Percentiles rank a stretch among this genome's conserved stretches.
phyloP scores from a whole-genome alignment of 331 rosid genomes.

The Pyrus hybrid region DNA sequence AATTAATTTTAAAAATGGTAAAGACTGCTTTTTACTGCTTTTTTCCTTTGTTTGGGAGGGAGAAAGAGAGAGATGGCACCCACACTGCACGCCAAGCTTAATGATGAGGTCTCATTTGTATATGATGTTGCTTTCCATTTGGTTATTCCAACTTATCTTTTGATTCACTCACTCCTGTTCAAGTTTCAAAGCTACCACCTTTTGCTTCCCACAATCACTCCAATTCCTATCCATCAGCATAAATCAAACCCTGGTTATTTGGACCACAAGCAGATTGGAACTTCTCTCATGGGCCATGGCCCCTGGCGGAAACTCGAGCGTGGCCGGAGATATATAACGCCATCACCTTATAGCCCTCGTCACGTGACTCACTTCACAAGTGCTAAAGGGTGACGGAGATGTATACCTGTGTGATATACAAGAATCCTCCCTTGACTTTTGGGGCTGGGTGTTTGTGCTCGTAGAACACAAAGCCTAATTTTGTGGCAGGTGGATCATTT shows the following conservation, averaged over 20 bases:
- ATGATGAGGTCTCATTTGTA: slow-evolving; percentile 39
- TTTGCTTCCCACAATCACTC: slow-evolving; percentile 8
- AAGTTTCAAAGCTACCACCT: slow-evolving; percentile 29
- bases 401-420: too few species aligned
- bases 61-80: slow-evolving; percentile 18
- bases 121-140: slow-evolving; percentile 62
- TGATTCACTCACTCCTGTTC: slow-evolving; percentile 35
- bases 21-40: slow-evolving; percentile 15
- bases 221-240: too few species aligned
- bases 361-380: too few species aligned
- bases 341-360: too few species aligned
- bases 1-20: slow-evolving; percentile 3
- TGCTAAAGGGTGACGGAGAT: too few species aligned
- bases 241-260: background rate
- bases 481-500: background rate
- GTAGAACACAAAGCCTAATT: background rate
- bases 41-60: slow-evolving; percentile 22
- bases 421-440: background rate
- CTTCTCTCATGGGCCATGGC: background rate
- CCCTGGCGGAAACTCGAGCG: too few species aligned
- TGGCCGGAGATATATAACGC: too few species aligned
- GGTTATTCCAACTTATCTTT: slow-evolving; percentile 35
- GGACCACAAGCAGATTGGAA: background rate
- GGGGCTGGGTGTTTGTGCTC: background rate
- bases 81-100: slow-evolving; percentile 35